These are phyloP conservation scores for Nectriaceae sp. DNA, from an alignment of 2,329 filamentous ascomycete species.

Conservation along the genomic window DNA sequence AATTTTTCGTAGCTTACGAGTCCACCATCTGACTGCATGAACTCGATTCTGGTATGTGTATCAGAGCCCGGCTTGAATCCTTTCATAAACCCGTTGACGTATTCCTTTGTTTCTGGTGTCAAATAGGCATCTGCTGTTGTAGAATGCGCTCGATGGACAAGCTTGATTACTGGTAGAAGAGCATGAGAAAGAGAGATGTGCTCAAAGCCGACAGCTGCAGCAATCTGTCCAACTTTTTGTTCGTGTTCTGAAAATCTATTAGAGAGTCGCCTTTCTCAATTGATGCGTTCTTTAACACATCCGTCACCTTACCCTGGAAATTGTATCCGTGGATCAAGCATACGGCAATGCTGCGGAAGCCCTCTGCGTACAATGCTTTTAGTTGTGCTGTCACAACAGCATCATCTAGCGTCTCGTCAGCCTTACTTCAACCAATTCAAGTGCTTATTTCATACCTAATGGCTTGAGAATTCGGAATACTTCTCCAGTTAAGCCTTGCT, in stretches of 20 bases:
- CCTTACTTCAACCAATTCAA: too few species aligned
- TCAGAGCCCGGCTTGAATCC: conserved; percentile 18
- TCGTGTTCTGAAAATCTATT: conserved; percentile 56
- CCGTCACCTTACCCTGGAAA: conserved; percentile 51
- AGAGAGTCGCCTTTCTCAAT: not conserved
- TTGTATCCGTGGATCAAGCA: conserved; percentile 88
- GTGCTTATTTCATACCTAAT: conserved; percentile 44
- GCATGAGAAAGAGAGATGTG: conserved; percentile 34
- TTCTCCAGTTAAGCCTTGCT: conserved; percentile 62
- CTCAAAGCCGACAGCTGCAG: conserved; percentile 41
- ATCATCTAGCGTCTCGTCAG: not conserved
- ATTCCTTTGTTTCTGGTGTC: conserved; percentile 38
- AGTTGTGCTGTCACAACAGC: conserved; percentile 52
- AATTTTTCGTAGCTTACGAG: conserved; percentile 25
- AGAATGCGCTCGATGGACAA: conserved; percentile 42
- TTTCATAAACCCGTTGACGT: conserved; percentile 33
- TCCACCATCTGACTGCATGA: conserved; percentile 27
- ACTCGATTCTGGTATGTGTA: conserved; percentile 15
- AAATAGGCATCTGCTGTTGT: conserved; percentile 45
- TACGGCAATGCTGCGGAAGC: conserved; percentile 76
- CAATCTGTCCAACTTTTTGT: conserved; percentile 36
- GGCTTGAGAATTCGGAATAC: conserved; percentile 61
- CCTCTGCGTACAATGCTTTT: conserved; percentile 60
- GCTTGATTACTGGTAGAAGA: conserved; percentile 42
- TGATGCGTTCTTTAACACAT: not conserved